phyloP scores from a whole-genome alignment of 768 basidiomycete species.

The Panus rudis region DNA sequence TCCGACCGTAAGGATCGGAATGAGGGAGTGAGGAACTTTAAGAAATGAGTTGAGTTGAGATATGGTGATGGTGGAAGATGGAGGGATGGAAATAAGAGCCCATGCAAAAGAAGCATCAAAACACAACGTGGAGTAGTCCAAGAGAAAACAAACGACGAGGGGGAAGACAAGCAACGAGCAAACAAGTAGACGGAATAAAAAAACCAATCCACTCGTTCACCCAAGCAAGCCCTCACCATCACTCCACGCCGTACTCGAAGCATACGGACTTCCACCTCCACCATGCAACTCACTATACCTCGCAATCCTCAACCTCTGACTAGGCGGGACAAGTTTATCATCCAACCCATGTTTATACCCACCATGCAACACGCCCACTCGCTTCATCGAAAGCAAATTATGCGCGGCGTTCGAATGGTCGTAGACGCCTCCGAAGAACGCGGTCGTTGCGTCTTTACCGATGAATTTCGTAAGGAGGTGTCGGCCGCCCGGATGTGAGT shows the following conservation, averaged over 20 bases:
- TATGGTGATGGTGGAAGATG: no score
- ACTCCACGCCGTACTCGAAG: constrained; percentile 27
- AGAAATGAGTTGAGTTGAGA: no score
- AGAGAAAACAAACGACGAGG: no score
- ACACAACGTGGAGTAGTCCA: no score
- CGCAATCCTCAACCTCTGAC: constrained; percentile 32
- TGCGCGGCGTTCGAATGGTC: constrained; percentile 80
- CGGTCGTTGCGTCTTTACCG: constrained; percentile 79
- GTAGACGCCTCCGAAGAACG: constrained; percentile 83
- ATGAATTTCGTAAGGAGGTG: constrained; percentile 47
- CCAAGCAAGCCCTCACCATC: constrained; percentile 28
- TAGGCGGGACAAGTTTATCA: constrained; percentile 39
- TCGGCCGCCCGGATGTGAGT: constrained; percentile 76
- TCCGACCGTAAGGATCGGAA: no score
- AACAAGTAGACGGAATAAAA: no score
- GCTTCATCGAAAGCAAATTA: constrained; percentile 73
- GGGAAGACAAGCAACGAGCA: no score
- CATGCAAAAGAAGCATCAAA: no score
- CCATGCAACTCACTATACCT: constrained; percentile 27
- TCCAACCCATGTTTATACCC: constrained; percentile 52
- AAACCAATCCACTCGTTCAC: constrained; percentile 14
- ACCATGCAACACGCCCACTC: constrained; percentile 61
- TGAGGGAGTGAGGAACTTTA: no score
- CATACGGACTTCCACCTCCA: constrained; percentile 24
- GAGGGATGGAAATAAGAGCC: no score